Evolutionary conservation across 2,329 filamentous ascomycete genomes (phyloP).

Genomic region (Colletotrichum sp.): DNA sequence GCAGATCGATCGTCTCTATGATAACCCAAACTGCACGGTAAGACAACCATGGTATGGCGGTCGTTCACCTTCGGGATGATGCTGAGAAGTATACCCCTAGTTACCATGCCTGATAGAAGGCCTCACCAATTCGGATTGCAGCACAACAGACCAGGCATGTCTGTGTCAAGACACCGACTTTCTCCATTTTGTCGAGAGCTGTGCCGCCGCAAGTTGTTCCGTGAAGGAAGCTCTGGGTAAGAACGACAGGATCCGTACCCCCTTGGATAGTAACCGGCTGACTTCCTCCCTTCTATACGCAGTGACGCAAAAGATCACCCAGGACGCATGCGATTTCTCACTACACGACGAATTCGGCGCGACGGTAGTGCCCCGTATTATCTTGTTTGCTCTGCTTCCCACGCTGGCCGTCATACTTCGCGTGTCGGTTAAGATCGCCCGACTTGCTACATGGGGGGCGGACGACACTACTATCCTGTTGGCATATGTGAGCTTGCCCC

Average conservation of each 20-base stretch:
- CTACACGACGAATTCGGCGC: not conserved
- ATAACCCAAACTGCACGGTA: not conserved
- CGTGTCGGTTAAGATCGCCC: not conserved
- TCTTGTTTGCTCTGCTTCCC: not conserved
- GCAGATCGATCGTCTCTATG: not conserved
- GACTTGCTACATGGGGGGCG: not conserved
- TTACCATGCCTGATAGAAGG: not conserved
- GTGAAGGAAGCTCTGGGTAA: not conserved
- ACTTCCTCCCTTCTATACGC: fast-evolving
- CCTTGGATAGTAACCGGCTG: not conserved
- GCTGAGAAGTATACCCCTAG: not conserved
- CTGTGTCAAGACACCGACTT: not conserved
- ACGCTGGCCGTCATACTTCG: not conserved
- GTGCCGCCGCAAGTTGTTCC: not conserved
- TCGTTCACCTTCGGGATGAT: not conserved
- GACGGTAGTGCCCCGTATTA: not conserved
- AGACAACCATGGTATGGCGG: fast-evolving
- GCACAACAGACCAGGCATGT: not conserved
- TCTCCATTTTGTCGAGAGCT: not conserved
- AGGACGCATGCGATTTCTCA: not conserved
- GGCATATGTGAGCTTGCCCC: not conserved
- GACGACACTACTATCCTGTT: not conserved
- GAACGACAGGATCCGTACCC: not conserved
- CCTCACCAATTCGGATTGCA: not conserved
- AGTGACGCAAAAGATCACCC: not conserved